A percentile compares a stretch with the other conserved stretches of the same genome.
These are phyloP conservation scores for Yarrowia sp. DNA, from an alignment of 805 yeast species.

Conservation along the genomic window DNA sequence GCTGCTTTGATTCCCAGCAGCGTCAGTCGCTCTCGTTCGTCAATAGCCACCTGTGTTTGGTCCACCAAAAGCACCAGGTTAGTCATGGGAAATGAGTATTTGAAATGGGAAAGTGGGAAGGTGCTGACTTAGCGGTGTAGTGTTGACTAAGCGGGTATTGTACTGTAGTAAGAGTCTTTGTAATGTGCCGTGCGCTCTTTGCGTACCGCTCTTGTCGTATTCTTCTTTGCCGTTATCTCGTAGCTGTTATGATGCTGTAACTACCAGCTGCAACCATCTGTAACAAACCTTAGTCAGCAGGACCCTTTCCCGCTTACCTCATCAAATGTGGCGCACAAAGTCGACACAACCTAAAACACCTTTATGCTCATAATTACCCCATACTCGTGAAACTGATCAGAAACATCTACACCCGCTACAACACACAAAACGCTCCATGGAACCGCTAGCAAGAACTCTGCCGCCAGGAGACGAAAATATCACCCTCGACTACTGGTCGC, in stretches of 20 bases:
- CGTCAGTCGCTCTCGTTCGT: slow-evolving; percentile 36
- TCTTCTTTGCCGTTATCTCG: too few species aligned
- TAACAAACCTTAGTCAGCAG: not conserved
- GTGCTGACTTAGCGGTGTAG: too few species aligned
- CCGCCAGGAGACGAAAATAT: slow-evolving; percentile 20
- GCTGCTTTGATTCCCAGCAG: slow-evolving; percentile 34
- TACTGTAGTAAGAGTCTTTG: too few species aligned
- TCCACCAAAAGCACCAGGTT: slow-evolving; percentile 35
- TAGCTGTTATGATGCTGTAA: too few species aligned
- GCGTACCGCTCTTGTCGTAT: too few species aligned
- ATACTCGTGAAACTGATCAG: too few species aligned
- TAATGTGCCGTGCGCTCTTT: too few species aligned
- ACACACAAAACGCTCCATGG: not conserved
- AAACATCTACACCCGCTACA: not conserved
- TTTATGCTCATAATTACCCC: slow-evolving; percentile 11
- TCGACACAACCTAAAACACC: not conserved
- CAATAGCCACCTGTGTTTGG: slow-evolving; percentile 35
- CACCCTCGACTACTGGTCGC: slow-evolving; percentile 34
- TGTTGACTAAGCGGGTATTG: too few species aligned
- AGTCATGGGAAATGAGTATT: not conserved
- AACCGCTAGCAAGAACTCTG: not conserved
- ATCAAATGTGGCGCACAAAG: not conserved
- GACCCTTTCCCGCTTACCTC: too few species aligned
- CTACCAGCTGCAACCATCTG: too few species aligned
- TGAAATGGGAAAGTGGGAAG: too few species aligned